Percentiles rank a stretch among this genome's conserved stretches.
These are phyloP conservation scores for Saccharomycopsis oosterbeekiorum DNA, from an alignment of 805 yeast genomes.

Conservation along the genomic window DNA sequence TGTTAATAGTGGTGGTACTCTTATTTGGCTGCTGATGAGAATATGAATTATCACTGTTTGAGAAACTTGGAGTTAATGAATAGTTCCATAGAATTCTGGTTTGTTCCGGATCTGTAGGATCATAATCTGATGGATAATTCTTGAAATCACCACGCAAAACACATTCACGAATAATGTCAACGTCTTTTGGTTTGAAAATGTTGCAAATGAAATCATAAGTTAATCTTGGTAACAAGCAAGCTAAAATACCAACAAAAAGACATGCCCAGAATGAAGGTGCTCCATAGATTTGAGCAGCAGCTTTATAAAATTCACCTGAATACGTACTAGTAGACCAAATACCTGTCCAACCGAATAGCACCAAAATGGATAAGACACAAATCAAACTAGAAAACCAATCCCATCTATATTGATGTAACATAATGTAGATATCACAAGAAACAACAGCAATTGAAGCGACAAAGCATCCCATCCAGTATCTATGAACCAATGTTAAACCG, in stretches of 20 bases:
- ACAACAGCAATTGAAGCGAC: conserved; percentile 60
- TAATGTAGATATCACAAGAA: conserved; percentile 55
- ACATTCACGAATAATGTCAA: conserved; percentile 68
- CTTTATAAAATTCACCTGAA: conserved; percentile 55
- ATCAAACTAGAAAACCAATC: conserved; percentile 61
- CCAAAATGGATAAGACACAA: conserved; percentile 45
- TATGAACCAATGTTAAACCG: conserved; percentile 56
- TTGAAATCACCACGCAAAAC: conserved; percentile 56
- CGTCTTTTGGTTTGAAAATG: conserved; percentile 50
- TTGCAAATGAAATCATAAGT: conserved; percentile 46
- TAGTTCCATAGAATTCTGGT: conserved; percentile 35
- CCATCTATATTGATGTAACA: conserved; percentile 69
- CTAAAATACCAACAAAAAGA: conserved; percentile 48
- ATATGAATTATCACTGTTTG: neutral
- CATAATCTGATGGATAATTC: conserved; percentile 57
- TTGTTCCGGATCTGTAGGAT: conserved; percentile 72
- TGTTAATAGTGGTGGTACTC: conserved; percentile 1
- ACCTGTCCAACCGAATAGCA: conserved; percentile 71
- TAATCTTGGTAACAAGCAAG: conserved; percentile 61
- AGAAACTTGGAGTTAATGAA: conserved; percentile 21
- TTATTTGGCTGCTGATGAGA: neutral
- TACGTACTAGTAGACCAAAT: conserved; percentile 52
- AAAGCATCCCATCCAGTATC: conserved; percentile 61
- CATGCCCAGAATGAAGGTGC: conserved; percentile 61
- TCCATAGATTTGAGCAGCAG: conserved; percentile 57